Conservation (phyloP, 495 filamentous ascomycete species). For the Umbilicaria muhlenbergii region DNA sequence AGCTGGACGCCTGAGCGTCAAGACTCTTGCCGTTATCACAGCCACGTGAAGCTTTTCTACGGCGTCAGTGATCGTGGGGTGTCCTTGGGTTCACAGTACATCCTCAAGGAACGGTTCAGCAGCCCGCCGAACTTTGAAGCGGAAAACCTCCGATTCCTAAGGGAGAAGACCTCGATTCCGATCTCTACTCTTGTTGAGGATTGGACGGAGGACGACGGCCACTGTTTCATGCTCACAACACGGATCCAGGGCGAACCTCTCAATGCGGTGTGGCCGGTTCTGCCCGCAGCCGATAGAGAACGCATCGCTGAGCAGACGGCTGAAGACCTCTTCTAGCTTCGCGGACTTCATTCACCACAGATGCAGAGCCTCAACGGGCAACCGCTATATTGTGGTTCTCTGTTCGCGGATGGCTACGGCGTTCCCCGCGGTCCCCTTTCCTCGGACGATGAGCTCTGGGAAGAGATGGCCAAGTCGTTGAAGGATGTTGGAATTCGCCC, state of each 20-base stretch:
- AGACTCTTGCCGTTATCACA: conserved; percentile 17
- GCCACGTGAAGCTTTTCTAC: conserved; percentile 22
- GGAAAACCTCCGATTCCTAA: conserved; percentile 11
- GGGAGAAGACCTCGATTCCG: conserved; percentile 14
- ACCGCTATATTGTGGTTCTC: conserved; percentile 10
- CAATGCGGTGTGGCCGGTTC: conserved; percentile 9
- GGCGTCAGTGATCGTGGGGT: conserved; percentile 15
- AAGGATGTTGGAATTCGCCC: too few species aligned
- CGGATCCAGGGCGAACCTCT: conserved; percentile 16
- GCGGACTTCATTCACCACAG: conserved; percentile 12
- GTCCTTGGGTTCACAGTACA: not conserved
- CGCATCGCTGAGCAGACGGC: conserved; percentile 18
- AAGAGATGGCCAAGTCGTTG: conserved; percentile 9
- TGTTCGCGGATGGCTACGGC: conserved; percentile 6
- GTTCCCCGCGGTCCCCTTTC: conserved; percentile 11
- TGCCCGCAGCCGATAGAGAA: conserved; percentile 12
- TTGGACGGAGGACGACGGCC: conserved; percentile 12
- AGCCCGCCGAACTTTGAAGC: conserved; percentile 5
- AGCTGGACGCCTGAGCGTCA: conserved; percentile 14
- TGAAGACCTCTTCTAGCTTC: conserved; percentile 17
- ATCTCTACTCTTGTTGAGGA: conserved; percentile 11
- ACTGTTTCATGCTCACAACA: conserved; percentile 8
- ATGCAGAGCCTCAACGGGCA: conserved; percentile 14
- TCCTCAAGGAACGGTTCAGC: conserved; percentile 1
- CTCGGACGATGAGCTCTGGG: conserved; percentile 17